A percentile compares a stretch with the other conserved stretches of the same genome.
Conservation (phyloP, 805 yeast species). For the Metschnikowia peoriensis region DNA sequence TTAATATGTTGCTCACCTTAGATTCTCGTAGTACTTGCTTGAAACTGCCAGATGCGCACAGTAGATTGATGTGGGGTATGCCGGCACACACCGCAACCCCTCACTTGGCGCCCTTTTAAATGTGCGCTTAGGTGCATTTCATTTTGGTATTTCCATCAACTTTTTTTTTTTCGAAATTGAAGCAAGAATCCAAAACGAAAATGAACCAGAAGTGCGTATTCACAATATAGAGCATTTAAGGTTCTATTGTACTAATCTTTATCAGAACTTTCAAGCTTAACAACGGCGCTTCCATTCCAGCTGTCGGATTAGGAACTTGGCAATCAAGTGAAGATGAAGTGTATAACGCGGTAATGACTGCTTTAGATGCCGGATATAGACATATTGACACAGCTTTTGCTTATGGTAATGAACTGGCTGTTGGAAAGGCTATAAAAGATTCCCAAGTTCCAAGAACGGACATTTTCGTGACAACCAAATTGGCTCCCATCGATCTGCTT, state of each 20-base stretch:
- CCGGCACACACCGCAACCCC: neutral
- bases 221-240: neutral
- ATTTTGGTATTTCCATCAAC: too few relatives aligned
- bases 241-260: neutral
- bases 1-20: too few relatives aligned
- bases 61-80: neutral
- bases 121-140: too few relatives aligned
- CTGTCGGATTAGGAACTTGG: slow-evolving; percentile 77
- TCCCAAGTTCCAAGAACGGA: slow-evolving; percentile 64
- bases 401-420: slow-evolving; percentile 60
- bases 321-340: slow-evolving; percentile 55
- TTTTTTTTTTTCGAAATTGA: too few relatives aligned
- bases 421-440: slow-evolving; percentile 54
- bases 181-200: neutral
- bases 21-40: neutral
- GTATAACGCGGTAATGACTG: slow-evolving; percentile 54
- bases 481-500: slow-evolving; percentile 56
- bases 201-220: slow-evolving; percentile 1
- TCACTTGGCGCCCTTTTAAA: neutral
- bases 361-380: slow-evolving; percentile 52
- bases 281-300: slow-evolving; percentile 62
- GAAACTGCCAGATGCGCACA: neutral
- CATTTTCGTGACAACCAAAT: slow-evolving; percentile 68
- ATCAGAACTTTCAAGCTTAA: slow-evolving; percentile 40
- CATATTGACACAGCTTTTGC: slow-evolving; percentile 54